A percentile compares a stretch with the other conserved stretches of the same genome.
phyloP scores from a whole-genome alignment of 352 stramenopile species.

The Phytopythium sindhum region DNA sequence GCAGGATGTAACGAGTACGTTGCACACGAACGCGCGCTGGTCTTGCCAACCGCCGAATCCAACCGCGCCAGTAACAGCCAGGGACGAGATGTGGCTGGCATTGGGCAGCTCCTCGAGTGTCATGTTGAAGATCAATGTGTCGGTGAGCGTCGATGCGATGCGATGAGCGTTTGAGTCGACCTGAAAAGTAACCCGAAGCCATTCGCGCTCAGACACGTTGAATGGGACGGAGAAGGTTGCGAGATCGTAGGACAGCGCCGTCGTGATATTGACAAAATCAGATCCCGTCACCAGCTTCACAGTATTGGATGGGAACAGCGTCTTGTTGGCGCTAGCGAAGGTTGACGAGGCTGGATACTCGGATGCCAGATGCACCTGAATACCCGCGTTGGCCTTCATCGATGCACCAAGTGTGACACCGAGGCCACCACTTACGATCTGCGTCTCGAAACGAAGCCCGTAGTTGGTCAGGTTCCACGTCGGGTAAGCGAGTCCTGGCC shows the following conservation, averaged over 20 bases:
- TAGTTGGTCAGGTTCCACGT: constrained; percentile 29
- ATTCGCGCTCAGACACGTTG: constrained; percentile 67
- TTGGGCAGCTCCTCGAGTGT: constrained; percentile 13
- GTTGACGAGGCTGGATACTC: constrained; percentile 23
- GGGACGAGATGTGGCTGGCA: neutral
- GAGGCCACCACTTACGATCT: too few relatives aligned
- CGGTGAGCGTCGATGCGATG: constrained; percentile 17
- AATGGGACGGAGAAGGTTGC: constrained; percentile 41
- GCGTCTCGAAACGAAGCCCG: constrained; percentile 17
- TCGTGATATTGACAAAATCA: constrained; percentile 27
- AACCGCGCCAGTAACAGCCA: constrained; percentile 10
- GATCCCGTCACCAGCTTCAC: constrained; percentile 19
- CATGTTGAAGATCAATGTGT: constrained; percentile 23
- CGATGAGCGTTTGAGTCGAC: constrained; percentile 50
- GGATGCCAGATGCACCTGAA: constrained; percentile 25
- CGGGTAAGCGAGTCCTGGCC: constrained; percentile 21
- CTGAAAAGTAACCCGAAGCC: constrained; percentile 58
- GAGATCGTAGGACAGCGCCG: constrained; percentile 22
- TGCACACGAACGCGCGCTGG: constrained; percentile 15
- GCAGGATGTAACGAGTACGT: constrained; percentile 11
- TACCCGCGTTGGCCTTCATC: constrained; percentile 17
- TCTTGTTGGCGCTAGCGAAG: constrained; percentile 23
- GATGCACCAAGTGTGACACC: constrained; percentile 14
- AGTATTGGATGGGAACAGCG: constrained; percentile 25
- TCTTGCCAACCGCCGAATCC: constrained; percentile 22